Percentiles rank a stretch among this genome's conserved stretches.
These are phyloP conservation scores for Geotrichum histeridarum DNA, from an alignment of 1,139 yeast genomes.

Conservation along the genomic window DNA sequence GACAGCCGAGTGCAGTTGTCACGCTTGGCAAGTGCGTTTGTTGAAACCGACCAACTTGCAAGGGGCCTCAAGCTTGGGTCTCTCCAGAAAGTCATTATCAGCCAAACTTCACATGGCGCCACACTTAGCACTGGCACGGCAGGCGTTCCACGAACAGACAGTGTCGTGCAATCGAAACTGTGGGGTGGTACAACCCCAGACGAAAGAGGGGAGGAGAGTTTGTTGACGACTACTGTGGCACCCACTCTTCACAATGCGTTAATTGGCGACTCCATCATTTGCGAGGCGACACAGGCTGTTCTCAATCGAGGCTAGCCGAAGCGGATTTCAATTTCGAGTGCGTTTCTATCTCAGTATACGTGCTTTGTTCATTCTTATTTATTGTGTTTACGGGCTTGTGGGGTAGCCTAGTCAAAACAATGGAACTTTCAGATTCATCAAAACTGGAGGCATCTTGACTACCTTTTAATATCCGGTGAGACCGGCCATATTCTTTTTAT, in stretches of 20 bases:
- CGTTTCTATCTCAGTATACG: too few relatives aligned
- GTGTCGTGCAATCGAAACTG: slow-evolving; percentile 24
- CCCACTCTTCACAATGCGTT: slow-evolving; percentile 21
- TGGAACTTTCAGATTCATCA: too few relatives aligned
- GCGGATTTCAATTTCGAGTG: background rate
- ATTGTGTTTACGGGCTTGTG: too few relatives aligned
- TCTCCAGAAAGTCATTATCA: slow-evolving; percentile 27
- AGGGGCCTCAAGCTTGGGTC: slow-evolving; percentile 32
- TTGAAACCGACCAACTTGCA: slow-evolving; percentile 29
- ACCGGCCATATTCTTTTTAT: too few relatives aligned
- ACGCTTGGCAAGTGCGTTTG: slow-evolving; percentile 26
- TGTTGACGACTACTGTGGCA: slow-evolving; percentile 23
- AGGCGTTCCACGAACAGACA: slow-evolving; percentile 1
- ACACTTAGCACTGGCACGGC: background rate
- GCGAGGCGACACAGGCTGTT: slow-evolving; percentile 20
- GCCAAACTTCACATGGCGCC: slow-evolving; percentile 11
- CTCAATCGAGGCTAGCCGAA: background rate
- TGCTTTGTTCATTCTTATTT: too few relatives aligned
- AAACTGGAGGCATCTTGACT: too few relatives aligned
- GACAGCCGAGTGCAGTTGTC: slow-evolving; percentile 19
- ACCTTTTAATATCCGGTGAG: too few relatives aligned
- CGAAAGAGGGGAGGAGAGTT: slow-evolving; percentile 18
- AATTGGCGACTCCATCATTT: slow-evolving; percentile 23
- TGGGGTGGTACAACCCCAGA: background rate
- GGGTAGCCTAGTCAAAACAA: too few relatives aligned